Base-by-base conservation (phyloP, 805 yeast genomes). In the Wickerhamia fluorescens region DNA sequence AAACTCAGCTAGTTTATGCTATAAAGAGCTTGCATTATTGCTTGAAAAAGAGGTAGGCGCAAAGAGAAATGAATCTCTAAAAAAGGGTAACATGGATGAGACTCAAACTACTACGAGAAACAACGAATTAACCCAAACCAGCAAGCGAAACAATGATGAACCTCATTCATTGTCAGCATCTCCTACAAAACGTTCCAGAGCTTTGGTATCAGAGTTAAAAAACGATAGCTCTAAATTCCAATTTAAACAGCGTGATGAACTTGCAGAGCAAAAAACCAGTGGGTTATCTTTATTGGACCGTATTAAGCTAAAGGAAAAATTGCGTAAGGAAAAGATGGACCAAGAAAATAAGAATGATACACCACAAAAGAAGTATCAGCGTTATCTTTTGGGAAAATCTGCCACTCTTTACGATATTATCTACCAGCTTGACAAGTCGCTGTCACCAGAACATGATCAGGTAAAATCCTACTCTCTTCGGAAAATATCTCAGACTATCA, bases 151-250 rank as follows among this genome's bases (percentile, higher is more conserved):
- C n/a, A n/a, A n/a, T n/a, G n/a, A n/a, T n/a, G n/a, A n/a, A n/a
- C n/a, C n/a, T n/a, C n/a, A n/a, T n/a, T n/a, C n/a, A n/a, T n/a
- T n/a, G n/a, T n/a, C n/a, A n/a, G n/a, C n/a, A n/a, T n/a, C n/a
- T n/a, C n/a, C n/a, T n/a, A n/a, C n/a, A n/a, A n/a, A n/a, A n/a
- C n/a, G n/a, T n/a, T n/a, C n/a, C n/a, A n/a, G n/a, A n/a, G n/a
- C n/a, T n/a, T n/a, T n/a, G n/a, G n/a, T n/a, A n/a, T n/a, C n/a
- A n/a, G 37, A 35, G 2, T 38, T 62, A 27, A 47, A 49, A 30
- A 68, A 67, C 35, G 53, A 53, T 18, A 35, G 57, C 8, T 40
- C 56, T 1, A 59, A 55, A 27, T 67, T 59, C 42, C 45, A 42
- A 23, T 67, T 61, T 20, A 25, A 25, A 9, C 30, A 36, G 18